A percentile compares a stretch with the other conserved stretches of the same genome.
These are phyloP conservation scores for Yarrowia sp. DNA, from an alignment of 805 yeast species.

Conservation along the genomic window DNA sequence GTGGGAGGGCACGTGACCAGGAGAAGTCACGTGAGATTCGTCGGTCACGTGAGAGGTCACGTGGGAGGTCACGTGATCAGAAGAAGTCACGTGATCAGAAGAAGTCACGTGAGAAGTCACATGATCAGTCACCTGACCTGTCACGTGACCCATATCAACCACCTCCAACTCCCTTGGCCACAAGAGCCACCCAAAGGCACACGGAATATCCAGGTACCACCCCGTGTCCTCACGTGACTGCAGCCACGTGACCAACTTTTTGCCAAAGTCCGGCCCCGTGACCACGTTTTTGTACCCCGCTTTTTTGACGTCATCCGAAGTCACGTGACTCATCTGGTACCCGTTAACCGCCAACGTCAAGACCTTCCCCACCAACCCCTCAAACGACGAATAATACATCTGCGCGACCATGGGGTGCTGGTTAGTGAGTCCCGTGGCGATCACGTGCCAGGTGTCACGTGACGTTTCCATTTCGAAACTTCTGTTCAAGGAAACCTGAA, in stretches of 20 bases:
- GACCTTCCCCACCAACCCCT: slow-evolving; percentile 24
- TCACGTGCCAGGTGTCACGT: slow-evolving; percentile 12
- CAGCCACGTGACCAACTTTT: not conserved
- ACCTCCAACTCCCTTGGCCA: slow-evolving; percentile 21
- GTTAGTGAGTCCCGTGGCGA: slow-evolving; percentile 17
- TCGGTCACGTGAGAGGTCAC: too few relatives aligned
- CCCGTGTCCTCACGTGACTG: not conserved
- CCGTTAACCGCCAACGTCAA: slow-evolving; percentile 18
- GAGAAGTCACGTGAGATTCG: too few relatives aligned
- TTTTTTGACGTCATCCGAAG: not conserved
- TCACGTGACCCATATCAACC: not conserved
- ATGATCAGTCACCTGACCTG: too few relatives aligned
- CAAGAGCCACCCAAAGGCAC: slow-evolving; percentile 2
- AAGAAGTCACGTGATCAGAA: too few relatives aligned
- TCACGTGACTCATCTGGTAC: slow-evolving; percentile 24
- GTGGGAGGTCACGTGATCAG: too few relatives aligned
- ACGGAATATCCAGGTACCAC: slow-evolving; percentile 3
- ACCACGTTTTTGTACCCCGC: not conserved
- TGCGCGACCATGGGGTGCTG: slow-evolving; percentile 32
- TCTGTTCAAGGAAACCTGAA: slow-evolving; percentile 24
- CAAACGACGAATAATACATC: slow-evolving; percentile 12
- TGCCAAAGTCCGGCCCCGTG: not conserved
- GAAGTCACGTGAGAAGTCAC: too few relatives aligned
- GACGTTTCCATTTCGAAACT: slow-evolving; percentile 20
- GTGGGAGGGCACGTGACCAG: too few relatives aligned